Evolutionary conservation across 2,329 filamentous ascomycete species (phyloP), one percentile per base, ranked within the genome.

Genomic region (Aspergillus phoenicis): DNA sequence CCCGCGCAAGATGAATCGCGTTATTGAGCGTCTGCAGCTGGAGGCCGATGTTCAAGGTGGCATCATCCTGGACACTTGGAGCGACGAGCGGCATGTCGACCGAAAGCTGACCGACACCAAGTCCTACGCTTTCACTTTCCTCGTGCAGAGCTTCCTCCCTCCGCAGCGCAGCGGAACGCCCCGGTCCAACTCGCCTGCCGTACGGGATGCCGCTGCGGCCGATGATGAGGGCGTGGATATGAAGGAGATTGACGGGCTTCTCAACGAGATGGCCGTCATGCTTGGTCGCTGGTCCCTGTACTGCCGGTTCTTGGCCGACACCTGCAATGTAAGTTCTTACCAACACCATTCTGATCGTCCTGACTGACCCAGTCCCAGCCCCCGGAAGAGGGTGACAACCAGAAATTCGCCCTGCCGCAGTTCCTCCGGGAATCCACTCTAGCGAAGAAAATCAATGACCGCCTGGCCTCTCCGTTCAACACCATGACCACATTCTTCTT

Each of bases 11-110:
- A 99, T 99, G 95, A 88, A 91, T 33, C 91, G 89, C 68, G 95
- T 99, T 57, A 94, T 98, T 68, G 92, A 97, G 77, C 86, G 92
- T 47, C 81, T 99, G 59, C 95, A 99, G 77, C 87, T 93, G 71
- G 95, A 99, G 78, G 95, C 93, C 2, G 95, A 99, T 77, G 89
- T 97, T 1, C 95, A 99, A 78, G 95, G 93, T 20, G 95, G 95
- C 65, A 97, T 98, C 67, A 89, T 99, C 61, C 82, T 99, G 56
- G 95, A 99, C 74, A 95, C 93, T 0, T 99, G 95, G 93, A 89
- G 88, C 58, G 95, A 99, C 66, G 94, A 98, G 72, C 86, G 93
- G 61, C 85, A 83, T 62, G 87, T 99, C 52, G 91, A 94, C 72
- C 87, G 94, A 69, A 91, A 90, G 72, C 82, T 99, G 63, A 98